These are phyloP conservation scores for Lepiota venenata DNA, from an alignment of 768 basidiomycete species.

Conservation along the genomic window DNA sequence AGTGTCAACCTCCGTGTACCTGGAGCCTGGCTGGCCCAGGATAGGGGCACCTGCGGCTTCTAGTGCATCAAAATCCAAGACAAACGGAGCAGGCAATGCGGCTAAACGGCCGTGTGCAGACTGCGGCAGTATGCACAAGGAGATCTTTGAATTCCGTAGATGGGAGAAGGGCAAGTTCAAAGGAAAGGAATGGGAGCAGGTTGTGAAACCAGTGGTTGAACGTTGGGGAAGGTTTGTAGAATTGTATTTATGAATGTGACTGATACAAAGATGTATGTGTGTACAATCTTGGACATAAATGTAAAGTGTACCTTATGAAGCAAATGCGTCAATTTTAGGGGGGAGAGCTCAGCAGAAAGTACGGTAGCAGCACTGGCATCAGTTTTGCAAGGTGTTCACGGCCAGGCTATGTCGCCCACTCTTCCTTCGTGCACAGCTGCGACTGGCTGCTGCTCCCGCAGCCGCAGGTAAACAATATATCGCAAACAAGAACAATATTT, in stretches of 20 bases:
- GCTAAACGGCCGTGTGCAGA: slow-evolving; percentile 32
- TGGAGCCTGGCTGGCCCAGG: slow-evolving; percentile 46
- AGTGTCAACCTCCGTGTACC: slow-evolving; percentile 52
- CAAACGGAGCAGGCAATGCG: slow-evolving; percentile 13
- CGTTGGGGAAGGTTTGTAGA: slow-evolving; percentile 73
- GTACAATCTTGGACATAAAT: background rate
- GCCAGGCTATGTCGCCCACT: too few species aligned
- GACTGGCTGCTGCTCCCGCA: too few species aligned
- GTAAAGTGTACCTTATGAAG: too few species aligned
- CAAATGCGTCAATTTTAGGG: background rate
- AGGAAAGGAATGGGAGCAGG: slow-evolving; percentile 68
- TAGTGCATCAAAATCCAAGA: slow-evolving; percentile 16
- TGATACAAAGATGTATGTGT: background rate
- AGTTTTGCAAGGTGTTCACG: too few species aligned
- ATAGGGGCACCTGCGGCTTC: slow-evolving; percentile 19
- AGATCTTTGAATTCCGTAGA: slow-evolving; percentile 74
- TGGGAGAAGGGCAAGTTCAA: slow-evolving; percentile 48
- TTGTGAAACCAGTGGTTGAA: slow-evolving; percentile 75
- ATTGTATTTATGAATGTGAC: slow-evolving; percentile 28
- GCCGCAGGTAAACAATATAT: too few species aligned
- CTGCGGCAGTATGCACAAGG: slow-evolving; percentile 59
- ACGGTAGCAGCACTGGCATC: too few species aligned
- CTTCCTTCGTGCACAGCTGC: too few species aligned
- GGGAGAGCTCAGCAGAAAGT: too few species aligned
- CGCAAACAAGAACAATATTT: too few species aligned